These are phyloP conservation scores for Yamadazyma conglobata DNA, from an alignment of 1,139 yeast species.

Conservation along the genomic window DNA sequence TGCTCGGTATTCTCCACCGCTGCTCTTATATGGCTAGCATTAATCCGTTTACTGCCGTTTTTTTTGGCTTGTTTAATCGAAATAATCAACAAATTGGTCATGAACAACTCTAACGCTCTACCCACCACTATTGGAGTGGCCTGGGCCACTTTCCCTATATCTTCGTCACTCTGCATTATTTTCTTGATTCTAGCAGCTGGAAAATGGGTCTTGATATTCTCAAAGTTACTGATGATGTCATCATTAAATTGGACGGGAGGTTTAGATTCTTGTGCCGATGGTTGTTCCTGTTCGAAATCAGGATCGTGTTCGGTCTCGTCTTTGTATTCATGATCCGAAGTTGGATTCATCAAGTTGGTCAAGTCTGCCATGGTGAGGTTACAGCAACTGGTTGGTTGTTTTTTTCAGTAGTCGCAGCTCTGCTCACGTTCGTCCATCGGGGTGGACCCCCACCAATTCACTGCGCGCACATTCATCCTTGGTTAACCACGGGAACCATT, in stretches of 20 bases:
- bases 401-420: too few relatives aligned
- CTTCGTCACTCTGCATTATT: constrained; percentile 97
- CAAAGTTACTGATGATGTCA: constrained; percentile 34
- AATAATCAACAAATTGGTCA: constrained; percentile 85
- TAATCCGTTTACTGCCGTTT: constrained; percentile 76
- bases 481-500: too few relatives aligned
- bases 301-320: constrained; percentile 1
- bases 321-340: constrained; percentile 11
- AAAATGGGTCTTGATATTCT: constrained; percentile 81
- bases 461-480: too few relatives aligned
- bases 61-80: constrained; percentile 74
- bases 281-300: constrained; percentile 2
- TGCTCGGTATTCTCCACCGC: constrained; percentile 87
- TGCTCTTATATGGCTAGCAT: constrained; percentile 76
- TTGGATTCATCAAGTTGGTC: constrained; percentile 17
- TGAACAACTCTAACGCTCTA: constrained; percentile 85
- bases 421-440: too few relatives aligned
- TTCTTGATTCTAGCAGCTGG: constrained; percentile 97
- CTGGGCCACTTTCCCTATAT: constrained; percentile 97
- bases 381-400: too few relatives aligned
- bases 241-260: constrained; percentile 23
- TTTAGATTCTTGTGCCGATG: constrained; percentile 1
- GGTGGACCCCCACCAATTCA: too few relatives aligned
- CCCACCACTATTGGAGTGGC: constrained; percentile 98
- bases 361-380: constrained; percentile 17